Conservation (phyloP, 257 asterid species). For the Anisodus acutangulus region DNA sequence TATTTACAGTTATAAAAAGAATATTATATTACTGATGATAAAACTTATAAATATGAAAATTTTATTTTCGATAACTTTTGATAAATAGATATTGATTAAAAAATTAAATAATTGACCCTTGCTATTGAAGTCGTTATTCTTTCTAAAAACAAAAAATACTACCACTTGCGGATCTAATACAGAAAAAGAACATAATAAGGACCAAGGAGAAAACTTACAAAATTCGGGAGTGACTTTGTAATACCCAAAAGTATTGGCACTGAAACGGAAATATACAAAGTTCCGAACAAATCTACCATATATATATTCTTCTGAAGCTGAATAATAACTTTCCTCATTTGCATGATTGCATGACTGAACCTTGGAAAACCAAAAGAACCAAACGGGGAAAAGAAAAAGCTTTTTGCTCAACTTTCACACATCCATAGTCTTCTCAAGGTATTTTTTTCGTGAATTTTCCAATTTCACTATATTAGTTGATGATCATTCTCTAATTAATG, state of each 20-base stretch:
- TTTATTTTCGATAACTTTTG: too few relatives aligned
- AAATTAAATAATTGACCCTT: too few relatives aligned
- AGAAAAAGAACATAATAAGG: background rate
- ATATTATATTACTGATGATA: too few relatives aligned
- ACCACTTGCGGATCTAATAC: too few relatives aligned
- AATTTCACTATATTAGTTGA: background rate
- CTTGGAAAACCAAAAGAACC: background rate
- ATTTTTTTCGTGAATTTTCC: background rate
- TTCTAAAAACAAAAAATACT: too few relatives aligned
- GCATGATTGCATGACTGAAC: background rate
- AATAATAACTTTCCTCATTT: slow-evolving; percentile 26
- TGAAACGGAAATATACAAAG: background rate
- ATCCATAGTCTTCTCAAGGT: background rate
- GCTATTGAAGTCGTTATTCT: too few relatives aligned
- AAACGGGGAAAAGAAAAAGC: background rate
- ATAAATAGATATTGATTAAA: too few relatives aligned
- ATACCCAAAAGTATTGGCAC: background rate
- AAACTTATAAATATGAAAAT: too few relatives aligned
- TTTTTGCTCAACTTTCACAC: background rate
- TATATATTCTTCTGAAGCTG: slow-evolving; percentile 26
- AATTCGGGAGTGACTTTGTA: background rate
- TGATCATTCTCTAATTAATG: background rate
- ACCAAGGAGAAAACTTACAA: background rate
- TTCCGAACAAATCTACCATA: background rate
- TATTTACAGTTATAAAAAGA: too few relatives aligned